Evolutionary conservation across 2,329 filamentous ascomycete species (phyloP).

Genomic region (Colletotrichum spaethianum): DNA sequence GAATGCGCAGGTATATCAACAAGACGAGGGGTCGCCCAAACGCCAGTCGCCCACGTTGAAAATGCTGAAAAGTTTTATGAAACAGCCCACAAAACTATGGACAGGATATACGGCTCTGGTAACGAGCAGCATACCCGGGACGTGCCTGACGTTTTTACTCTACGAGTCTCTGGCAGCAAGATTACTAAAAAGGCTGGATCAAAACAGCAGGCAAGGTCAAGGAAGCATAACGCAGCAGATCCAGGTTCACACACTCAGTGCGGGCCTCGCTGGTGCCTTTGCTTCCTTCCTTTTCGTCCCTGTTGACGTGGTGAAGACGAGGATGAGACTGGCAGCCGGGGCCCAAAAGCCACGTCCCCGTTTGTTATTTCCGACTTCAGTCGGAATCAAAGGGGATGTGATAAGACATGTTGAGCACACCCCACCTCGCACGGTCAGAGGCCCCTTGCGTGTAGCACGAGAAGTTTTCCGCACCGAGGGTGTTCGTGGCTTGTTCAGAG

Average conservation of each 20-base stretch:
- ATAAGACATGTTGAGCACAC: background rate
- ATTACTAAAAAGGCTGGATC: background rate
- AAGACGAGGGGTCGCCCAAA: background rate
- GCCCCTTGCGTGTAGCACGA: background rate
- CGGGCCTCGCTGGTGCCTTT: conserved; percentile 32
- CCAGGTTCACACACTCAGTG: conserved; percentile 22
- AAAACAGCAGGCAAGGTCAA: background rate
- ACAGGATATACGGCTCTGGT: conserved; percentile 22
- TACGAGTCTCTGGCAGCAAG: conserved; percentile 12
- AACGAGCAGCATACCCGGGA: conserved; percentile 6
- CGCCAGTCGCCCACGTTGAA: conserved; percentile 7
- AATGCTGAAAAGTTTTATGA: conserved; percentile 8
- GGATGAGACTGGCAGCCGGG: conserved; percentile 42
- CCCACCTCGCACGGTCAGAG: background rate
- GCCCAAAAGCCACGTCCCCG: no score
- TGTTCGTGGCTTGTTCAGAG: conserved; percentile 4
- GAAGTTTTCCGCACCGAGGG: background rate
- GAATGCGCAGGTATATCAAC: conserved; percentile 42
- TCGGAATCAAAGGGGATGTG: background rate
- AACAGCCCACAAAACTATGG: conserved; percentile 7
- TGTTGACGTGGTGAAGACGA: conserved; percentile 43
- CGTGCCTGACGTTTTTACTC: conserved; percentile 7
- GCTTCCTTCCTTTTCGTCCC: conserved; percentile 41
- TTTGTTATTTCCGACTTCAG: background rate
- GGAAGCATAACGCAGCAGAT: background rate